phyloP scores from a whole-genome alignment of 352 stramenopile species.

The Elongisporangium undulatum region DNA sequence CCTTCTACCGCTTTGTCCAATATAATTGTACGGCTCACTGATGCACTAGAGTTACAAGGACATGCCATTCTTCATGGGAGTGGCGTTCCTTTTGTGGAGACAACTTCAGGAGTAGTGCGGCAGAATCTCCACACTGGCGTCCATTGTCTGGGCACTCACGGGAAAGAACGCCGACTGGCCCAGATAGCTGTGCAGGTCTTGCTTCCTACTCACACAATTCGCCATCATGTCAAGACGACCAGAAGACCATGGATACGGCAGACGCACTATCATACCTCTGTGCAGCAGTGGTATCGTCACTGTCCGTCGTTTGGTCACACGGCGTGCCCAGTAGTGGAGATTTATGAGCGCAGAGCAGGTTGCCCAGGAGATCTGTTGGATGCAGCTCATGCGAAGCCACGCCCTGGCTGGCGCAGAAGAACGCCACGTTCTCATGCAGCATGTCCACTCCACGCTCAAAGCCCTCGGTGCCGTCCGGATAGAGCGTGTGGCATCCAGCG shows the following conservation, averaged over 20 bases:
- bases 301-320: constrained; percentile 22
- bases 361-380: constrained; percentile 56
- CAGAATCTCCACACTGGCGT: constrained; percentile 53
- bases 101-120: constrained; percentile 46
- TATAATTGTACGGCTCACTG: constrained; percentile 2
- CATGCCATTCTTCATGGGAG: neutral
- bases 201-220: neutral
- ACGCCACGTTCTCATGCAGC: constrained; percentile 75
- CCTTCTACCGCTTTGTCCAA: neutral
- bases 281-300: constrained; percentile 8
- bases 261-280: neutral
- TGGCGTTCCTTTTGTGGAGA: no score
- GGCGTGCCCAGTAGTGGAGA: constrained; percentile 32
- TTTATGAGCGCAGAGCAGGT: constrained; percentile 54
- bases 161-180: constrained; percentile 26
- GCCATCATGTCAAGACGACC: no score
- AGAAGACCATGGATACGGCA: neutral
- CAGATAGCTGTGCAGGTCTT: constrained; percentile 8
- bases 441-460: constrained; percentile 72
- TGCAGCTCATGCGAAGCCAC: constrained; percentile 30
- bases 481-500: constrained; percentile 75
- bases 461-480: constrained; percentile 72
- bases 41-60: constrained; percentile 8
- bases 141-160: constrained; percentile 44
- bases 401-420: constrained; percentile 48